phyloP scores from a whole-genome alignment of 1,284 basidiomycete species.

The Pseudozyma flocculosa region DNA sequence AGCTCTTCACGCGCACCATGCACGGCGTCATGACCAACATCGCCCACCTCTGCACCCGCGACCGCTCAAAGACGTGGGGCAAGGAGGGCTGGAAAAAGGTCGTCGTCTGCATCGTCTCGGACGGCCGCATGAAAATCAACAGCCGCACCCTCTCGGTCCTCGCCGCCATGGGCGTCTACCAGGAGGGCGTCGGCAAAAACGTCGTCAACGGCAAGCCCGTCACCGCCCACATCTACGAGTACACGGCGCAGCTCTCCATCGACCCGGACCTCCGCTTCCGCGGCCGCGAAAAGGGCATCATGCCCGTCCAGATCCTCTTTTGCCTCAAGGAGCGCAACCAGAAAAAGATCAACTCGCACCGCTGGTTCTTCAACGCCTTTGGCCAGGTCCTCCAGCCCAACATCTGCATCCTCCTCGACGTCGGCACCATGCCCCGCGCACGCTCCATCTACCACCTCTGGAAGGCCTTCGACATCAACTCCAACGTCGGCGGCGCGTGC shows the following conservation, averaged over 20 bases:
- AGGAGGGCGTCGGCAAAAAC: constrained; percentile 90
- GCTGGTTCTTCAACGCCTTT: constrained; percentile 61
- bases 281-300: constrained; percentile 70
- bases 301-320: constrained; percentile 90
- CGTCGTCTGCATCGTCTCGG: constrained; percentile 74
- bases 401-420: constrained; percentile 90
- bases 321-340: constrained; percentile 61
- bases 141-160: constrained; percentile 89
- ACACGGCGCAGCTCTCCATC: constrained; percentile 69
- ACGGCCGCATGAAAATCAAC: constrained; percentile 87
- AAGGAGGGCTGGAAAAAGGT: constrained; percentile 93
- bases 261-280: constrained; percentile 78
- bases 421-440: constrained; percentile 77
- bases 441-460: constrained; percentile 82
- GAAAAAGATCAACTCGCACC: constrained; percentile 78
- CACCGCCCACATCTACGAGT: constrained; percentile 86
- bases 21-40: constrained; percentile 57
- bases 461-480: constrained; percentile 96
- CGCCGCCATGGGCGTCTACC: constrained; percentile 79
- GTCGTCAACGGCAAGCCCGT: constrained; percentile 82
- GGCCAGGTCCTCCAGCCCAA: constrained; percentile 65
- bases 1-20: constrained; percentile 52
- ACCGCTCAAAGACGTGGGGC: constrained; percentile 87
- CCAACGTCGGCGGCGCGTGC: constrained; percentile 91
- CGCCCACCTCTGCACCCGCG: constrained; percentile 72